A percentile compares a stretch with the other conserved stretches of the same genome.
Evolutionary conservation across 1,139 yeast species (phyloP).

Genomic region (Geotrichum reessii): DNA sequence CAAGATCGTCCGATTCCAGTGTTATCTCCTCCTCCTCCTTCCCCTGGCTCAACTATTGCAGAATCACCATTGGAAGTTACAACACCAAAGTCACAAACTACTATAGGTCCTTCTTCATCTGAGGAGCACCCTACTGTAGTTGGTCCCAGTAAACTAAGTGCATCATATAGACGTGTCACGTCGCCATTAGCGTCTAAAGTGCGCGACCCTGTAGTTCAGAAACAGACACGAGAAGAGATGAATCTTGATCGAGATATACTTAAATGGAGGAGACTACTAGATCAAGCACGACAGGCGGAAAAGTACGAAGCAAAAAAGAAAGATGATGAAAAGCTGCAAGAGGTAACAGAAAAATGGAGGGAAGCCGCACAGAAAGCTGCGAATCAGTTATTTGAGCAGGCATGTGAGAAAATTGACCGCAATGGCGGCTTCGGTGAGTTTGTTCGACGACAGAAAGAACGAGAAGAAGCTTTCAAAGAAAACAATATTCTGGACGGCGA

Average conservation of each 20-base stretch:
- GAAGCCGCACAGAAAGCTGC: constrained; percentile 42
- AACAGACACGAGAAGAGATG: constrained; percentile 22
- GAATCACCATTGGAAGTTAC: not conserved
- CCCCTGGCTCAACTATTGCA: constrained; percentile 7
- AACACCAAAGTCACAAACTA: not conserved
- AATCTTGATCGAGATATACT: constrained; percentile 31
- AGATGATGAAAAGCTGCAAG: constrained; percentile 26
- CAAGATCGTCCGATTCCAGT: constrained; percentile 32
- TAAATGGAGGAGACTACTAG: constrained; percentile 30
- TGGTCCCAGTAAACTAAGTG: not conserved
- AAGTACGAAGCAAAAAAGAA: constrained; percentile 31
- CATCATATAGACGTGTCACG: constrained; percentile 15
- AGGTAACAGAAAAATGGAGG: constrained; percentile 43
- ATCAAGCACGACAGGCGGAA: constrained; percentile 37
- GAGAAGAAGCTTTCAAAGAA: constrained; percentile 14
- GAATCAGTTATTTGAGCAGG: constrained; percentile 40
- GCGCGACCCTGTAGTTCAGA: constrained; percentile 3
- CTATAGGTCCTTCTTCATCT: not conserved
- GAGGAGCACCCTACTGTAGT: not conserved
- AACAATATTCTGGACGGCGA: constrained; percentile 24
- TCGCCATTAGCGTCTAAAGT: constrained; percentile 18
- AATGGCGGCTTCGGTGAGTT: constrained; percentile 46
- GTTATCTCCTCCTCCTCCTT: constrained; percentile 29
- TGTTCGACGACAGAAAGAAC: constrained; percentile 36
- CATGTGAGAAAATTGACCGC: constrained; percentile 38